These are phyloP conservation scores for Yamadazyma insecticola DNA, from an alignment of 805 yeast genomes.

Conservation along the genomic window DNA sequence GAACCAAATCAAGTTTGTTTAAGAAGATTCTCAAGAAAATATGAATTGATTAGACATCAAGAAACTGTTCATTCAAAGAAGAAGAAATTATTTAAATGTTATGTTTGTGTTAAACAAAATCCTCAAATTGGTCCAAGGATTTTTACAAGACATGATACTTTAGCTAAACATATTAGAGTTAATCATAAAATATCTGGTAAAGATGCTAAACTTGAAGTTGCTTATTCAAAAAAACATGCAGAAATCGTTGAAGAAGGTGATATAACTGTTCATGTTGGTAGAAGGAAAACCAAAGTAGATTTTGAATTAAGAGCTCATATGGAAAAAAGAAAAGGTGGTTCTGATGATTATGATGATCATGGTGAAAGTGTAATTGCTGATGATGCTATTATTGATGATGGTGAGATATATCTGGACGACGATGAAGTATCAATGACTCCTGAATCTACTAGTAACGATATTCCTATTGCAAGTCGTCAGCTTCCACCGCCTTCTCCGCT, in stretches of 20 bases:
- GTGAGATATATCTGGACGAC: constrained; percentile 4
- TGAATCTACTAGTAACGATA: background rate
- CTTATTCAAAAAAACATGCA: constrained; percentile 41
- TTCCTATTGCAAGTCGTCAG: background rate
- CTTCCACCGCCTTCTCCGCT: no score
- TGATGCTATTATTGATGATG: constrained; percentile 6
- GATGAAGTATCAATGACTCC: constrained; percentile 4
- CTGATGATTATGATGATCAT: constrained; percentile 7
- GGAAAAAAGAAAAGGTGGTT: constrained; percentile 21
- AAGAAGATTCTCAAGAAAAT: constrained; percentile 54
- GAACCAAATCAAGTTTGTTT: constrained; percentile 37
- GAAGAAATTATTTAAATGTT: constrained; percentile 81
- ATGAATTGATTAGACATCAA: constrained; percentile 91
- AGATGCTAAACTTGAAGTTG: constrained; percentile 45
- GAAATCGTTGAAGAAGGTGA: constrained; percentile 47
- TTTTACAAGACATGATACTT: constrained; percentile 90
- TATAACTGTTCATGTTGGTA: constrained; percentile 42
- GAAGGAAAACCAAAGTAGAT: constrained; percentile 42
- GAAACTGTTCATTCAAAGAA: constrained; percentile 92
- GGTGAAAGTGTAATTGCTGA: constrained; percentile 8
- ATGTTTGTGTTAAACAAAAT: constrained; percentile 72
- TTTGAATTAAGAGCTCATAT: constrained; percentile 42
- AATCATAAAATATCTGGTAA: constrained; percentile 43
- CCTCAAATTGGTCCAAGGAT: constrained; percentile 61
- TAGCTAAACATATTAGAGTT: constrained; percentile 76